These are phyloP conservation scores for Biancaea sappan DNA, from an alignment of 306 rosid genomes.

Conservation along the genomic window DNA sequence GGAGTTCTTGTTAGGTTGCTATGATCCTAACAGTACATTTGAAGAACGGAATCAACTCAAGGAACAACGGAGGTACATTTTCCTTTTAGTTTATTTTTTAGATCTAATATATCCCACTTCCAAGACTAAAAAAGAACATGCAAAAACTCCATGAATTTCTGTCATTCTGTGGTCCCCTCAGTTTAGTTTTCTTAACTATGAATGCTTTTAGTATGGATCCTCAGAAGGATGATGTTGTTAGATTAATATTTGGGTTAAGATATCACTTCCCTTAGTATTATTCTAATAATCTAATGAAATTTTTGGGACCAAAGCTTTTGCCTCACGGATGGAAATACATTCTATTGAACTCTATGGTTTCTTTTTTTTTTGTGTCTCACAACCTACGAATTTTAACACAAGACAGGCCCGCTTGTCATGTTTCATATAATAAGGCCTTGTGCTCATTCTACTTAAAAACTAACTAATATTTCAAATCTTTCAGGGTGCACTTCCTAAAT, in stretches of 20 bases:
- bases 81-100: conserved; percentile 13
- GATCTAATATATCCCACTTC: conserved; percentile 14
- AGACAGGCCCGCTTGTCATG: conserved; percentile 13
- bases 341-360: conserved; percentile 3
- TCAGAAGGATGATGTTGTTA: conserved; percentile 25
- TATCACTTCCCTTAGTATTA: neutral
- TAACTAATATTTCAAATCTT: neutral
- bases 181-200: neutral
- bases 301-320: neutral
- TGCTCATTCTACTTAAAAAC: neutral
- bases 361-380: neutral
- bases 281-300: neutral
- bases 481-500: conserved; percentile 24
- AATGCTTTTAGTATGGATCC: conserved; percentile 14
- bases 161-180: conserved; percentile 8
- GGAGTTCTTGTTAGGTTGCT: conserved; percentile 95
- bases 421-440: conserved; percentile 7
- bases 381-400: neutral
- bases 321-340: neutral
- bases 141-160: neutral
- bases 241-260: neutral
- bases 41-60: conserved; percentile 75
- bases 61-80: conserved; percentile 64
- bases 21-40: conserved; percentile 75
- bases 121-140: neutral